Evolutionary conservation across 805 yeast species (phyloP).

Genomic region (Kodamaea restingae): DNA sequence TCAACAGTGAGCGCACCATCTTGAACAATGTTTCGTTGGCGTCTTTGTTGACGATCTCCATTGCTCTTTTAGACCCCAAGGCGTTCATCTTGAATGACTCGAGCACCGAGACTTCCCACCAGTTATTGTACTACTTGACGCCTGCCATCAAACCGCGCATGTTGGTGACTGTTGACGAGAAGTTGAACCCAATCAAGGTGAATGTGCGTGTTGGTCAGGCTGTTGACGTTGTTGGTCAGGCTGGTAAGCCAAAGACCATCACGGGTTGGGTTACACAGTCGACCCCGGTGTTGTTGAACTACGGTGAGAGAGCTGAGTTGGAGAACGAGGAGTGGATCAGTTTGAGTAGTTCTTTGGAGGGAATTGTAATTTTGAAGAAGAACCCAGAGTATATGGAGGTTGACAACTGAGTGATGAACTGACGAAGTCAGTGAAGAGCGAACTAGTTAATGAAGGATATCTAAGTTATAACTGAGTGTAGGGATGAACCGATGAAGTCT

Average conservation of each 20-base stretch:
- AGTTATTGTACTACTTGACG: conserved; percentile 77
- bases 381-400: conserved; percentile 79
- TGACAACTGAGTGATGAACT: conserved; percentile 26
- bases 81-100: conserved; percentile 71
- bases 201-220: conserved; percentile 99
- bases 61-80: conserved; percentile 81
- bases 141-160: conserved; percentile 91
- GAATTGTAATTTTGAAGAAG: conserved; percentile 87
- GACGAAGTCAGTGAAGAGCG: not conserved
- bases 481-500: too few species aligned
- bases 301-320: conserved; percentile 95
- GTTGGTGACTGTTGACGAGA: conserved; percentile 89
- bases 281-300: conserved; percentile 89
- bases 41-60: conserved; percentile 76
- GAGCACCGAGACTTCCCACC: conserved; percentile 52
- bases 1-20: conserved; percentile 82
- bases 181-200: conserved; percentile 86
- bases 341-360: conserved; percentile 79
- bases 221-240: conserved; percentile 97
- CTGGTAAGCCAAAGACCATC: conserved; percentile 97
- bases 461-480: not conserved
- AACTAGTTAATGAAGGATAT: not conserved
- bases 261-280: conserved; percentile 99
- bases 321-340: conserved; percentile 92
- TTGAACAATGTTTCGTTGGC: conserved; percentile 88